Evolutionary conservation across 345 rosid genomes (phyloP), one percentile per base, ranked within the genome.

Genomic region (Euclidium syriacum): DNA sequence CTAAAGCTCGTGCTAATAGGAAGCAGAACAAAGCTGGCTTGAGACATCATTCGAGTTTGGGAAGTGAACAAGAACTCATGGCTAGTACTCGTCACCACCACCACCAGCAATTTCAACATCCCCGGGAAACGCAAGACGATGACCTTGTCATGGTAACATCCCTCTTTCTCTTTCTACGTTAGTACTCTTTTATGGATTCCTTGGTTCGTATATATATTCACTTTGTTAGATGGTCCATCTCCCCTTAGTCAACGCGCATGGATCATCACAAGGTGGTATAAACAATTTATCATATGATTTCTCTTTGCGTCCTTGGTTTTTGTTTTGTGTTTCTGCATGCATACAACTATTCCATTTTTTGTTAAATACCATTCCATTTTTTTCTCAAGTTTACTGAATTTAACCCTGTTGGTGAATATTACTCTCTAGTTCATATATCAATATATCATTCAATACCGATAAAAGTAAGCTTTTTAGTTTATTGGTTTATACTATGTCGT

Each of bases 1-100:
- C 83, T 0, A 67, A 27, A 55, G 95, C 97, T 65, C 88, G 94
- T 0, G 90, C 83, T 10, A 78, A 83, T 19, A 78, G 82, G 84
- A 85, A 87, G 78, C 83, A 77, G 43, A 80, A 75, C 9, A 79
- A 79, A 78, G 73, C 72, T 23, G 77, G 78, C 7, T 18, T 72
- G 10, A 73, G 69, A 66, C 72, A 70, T 35, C 72, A 70, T 35
- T 55, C 62, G 12, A 83, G 91, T 73, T 63, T 77, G 6, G 95
- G 87, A 16, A 73, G 73, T 22, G 84, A 85, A 48, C 76, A 67
- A 52, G 91, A 82, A 38, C 50, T 78, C 22, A 19, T 77, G 22
- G 70, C 64, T 52, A 53, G 65, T 59, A 4, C 73, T 36, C 51
- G 71, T 39, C 24, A 64, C 58, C 65, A 55, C 2, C 80, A 63